Base-by-base conservation (phyloP, 1,284 basidiomycete genomes). In the Rhodotorula sp. region DNA sequence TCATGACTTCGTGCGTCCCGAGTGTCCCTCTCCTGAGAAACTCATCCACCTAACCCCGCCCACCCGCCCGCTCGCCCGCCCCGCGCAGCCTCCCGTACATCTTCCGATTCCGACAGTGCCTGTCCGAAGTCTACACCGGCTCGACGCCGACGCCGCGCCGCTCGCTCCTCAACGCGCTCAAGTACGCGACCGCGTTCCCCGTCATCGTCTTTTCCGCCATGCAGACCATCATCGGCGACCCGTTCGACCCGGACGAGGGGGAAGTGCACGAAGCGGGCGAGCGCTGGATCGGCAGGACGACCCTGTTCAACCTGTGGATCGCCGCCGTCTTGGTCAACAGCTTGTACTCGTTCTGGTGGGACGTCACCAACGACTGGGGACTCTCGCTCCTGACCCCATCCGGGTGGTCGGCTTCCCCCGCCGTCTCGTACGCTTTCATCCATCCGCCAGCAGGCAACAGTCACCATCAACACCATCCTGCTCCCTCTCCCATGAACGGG, bases 321-420 rank as follows among this genome's bases (percentile, higher is more conserved):
- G 81, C 95, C 34, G 87, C 90, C 18, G 94, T 93, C 39, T 85
- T 87, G 21, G 81, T 97, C 77, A 99, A 99, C 82, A 96, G 94
- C 2, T 81, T 92, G 58, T 99, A 93, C 82, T 96, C 93, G 10
- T 98, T 97, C 82, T 99, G 93, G 92, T 99, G 97, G 97, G 97
- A 99, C 82, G 87, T 99, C 48, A 93, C 92, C 59, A 93, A 97
- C 80, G 97, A 99, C 81, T 99, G 96, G 96, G 97, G 97, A 0
- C 85, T 99, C 60, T 87, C 89, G 58, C 83, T 97, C 43, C 84
- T 97, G 69, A 69, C 73, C 0, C 62, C 46, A 2, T 29, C 46
- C 8, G 75, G 75, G 5, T 76, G 75, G 75, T 69, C 69, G 4
- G 60, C 67, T 6, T 26, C 49, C 12, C 61, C 65, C 10, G 23